Percentiles rank a stretch among this genome's conserved stretches.
phyloP scores from a whole-genome alignment of 2,329 filamentous ascomycete genomes.

The Alternaria brassicicola region DNA sequence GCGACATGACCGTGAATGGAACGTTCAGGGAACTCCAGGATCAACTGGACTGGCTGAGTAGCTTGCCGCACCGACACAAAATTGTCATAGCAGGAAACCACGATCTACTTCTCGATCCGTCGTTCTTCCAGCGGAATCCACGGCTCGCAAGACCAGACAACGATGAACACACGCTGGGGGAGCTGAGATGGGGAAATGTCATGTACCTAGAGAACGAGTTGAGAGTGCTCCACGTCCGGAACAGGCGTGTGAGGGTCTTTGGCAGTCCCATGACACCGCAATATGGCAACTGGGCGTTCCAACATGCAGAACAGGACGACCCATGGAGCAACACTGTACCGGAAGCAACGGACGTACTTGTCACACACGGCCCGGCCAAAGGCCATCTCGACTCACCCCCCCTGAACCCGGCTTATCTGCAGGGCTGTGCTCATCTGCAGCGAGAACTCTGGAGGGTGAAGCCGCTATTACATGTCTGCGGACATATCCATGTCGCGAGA shows the following conservation, averaged over 20 bases:
- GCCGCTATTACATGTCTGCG: conserved; percentile 77
- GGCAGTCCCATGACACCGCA: conserved; percentile 77
- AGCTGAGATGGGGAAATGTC: conserved; percentile 54
- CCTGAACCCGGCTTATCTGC: background rate
- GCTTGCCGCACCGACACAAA: conserved; percentile 75
- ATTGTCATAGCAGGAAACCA: conserved; percentile 85
- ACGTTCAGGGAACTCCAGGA: conserved; percentile 72
- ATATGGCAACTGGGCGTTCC: conserved; percentile 78
- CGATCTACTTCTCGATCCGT: conserved; percentile 54
- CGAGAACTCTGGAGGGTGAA: conserved; percentile 71
- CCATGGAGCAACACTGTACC: conserved; percentile 74
- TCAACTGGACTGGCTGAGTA: conserved; percentile 78
- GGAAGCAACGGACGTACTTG: conserved; percentile 70
- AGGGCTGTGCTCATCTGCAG: conserved; percentile 72
- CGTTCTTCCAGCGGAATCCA: conserved; percentile 25
- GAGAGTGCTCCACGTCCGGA: conserved; percentile 57
- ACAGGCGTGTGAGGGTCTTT: conserved; percentile 69
- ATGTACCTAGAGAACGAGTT: background rate
- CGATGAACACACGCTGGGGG: conserved; percentile 32
- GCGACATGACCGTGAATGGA: conserved; percentile 77
- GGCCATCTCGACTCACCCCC: conserved; percentile 66
- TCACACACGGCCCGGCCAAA: conserved; percentile 80
- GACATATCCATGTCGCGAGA: conserved; percentile 77
- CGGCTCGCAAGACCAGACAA: conserved; percentile 55
- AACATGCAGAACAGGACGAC: conserved; percentile 65